phyloP scores from a whole-genome alignment of 2,329 filamentous ascomycete species.

The Colletotrichum phormii region DNA sequence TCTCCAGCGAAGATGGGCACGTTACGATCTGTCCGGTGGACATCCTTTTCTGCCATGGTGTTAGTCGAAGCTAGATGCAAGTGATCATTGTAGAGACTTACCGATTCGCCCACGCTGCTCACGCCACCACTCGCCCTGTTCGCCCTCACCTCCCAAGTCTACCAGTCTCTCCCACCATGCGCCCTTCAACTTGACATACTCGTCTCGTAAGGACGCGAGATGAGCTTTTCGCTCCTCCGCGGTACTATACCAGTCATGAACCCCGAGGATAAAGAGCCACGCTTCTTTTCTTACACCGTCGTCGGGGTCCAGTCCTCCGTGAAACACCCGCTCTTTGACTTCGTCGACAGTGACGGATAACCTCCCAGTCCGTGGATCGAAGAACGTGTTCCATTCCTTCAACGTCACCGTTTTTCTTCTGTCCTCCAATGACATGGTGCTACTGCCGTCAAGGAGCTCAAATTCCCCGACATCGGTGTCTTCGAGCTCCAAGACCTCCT shows the following conservation, averaged over 20 bases:
- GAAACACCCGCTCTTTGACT: slow-evolving; percentile 97
- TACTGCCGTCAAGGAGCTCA: slow-evolving; percentile 87
- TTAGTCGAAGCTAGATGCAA: slow-evolving; percentile 41
- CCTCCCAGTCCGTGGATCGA: slow-evolving; percentile 79
- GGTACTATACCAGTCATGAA: slow-evolving; percentile 94
- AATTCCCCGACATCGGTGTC: slow-evolving; percentile 96
- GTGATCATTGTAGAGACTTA: slow-evolving; percentile 58
- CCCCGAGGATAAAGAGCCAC: slow-evolving; percentile 92
- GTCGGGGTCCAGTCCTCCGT: slow-evolving; percentile 88
- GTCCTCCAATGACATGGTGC: slow-evolving; percentile 79
- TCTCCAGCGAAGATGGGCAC: slow-evolving; percentile 97
- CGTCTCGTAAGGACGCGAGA: slow-evolving; percentile 87
- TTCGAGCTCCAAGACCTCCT: slow-evolving; percentile 92
- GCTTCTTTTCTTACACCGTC: slow-evolving; percentile 96
- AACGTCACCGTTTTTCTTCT: slow-evolving; percentile 81
- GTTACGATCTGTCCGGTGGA: slow-evolving; percentile 94
- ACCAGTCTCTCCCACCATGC: slow-evolving; percentile 96
- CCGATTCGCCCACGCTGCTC: slow-evolving; percentile 94
- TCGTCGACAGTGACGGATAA: slow-evolving; percentile 87
- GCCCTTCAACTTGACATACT: slow-evolving; percentile 93
- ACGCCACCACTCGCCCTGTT: slow-evolving; percentile 95
- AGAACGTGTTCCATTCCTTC: slow-evolving; percentile 92
- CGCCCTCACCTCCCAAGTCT: slow-evolving; percentile 81
- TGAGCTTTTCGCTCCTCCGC: slow-evolving; percentile 85
- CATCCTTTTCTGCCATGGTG: slow-evolving; percentile 84